These are phyloP conservation scores for Solanum raphanifolium DNA, from an alignment of 257 asterid species.

Conservation along the genomic window DNA sequence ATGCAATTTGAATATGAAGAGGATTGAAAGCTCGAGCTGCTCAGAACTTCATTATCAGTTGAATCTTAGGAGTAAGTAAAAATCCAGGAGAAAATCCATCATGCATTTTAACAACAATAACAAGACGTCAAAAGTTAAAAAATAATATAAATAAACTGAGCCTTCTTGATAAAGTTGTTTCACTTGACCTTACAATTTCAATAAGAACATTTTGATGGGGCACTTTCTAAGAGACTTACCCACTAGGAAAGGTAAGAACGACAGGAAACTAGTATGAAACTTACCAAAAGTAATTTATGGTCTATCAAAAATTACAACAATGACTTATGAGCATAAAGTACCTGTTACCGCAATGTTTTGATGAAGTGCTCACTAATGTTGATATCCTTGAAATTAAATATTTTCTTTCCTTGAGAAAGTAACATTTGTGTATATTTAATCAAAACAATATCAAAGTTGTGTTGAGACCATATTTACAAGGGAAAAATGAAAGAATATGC, in stretches of 20 bases:
- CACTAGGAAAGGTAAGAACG: not conserved
- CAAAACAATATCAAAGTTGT: not conserved
- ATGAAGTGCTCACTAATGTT: not conserved
- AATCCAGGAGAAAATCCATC: not conserved
- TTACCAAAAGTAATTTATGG: not conserved
- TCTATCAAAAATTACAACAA: not conserved
- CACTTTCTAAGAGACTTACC: not conserved
- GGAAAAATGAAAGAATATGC: not conserved
- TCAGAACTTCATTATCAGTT: not conserved
- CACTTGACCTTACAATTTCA: not conserved
- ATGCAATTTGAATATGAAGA: not conserved
- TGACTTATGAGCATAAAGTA: not conserved
- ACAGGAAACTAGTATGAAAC: not conserved
- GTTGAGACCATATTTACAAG: not conserved
- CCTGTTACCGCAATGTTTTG: not conserved
- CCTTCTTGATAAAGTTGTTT: too few species aligned
- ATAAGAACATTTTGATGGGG: not conserved
- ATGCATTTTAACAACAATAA: not conserved
- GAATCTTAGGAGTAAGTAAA: not conserved
- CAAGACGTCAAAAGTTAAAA: not conserved
- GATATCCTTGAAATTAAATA: not conserved
- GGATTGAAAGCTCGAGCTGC: not conserved
- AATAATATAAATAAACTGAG: too few species aligned
- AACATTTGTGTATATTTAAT: not conserved
- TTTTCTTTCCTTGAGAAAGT: not conserved